Conservation (phyloP, 1,284 basidiomycete genomes). For the Lentinula novae-zelandiae region DNA sequence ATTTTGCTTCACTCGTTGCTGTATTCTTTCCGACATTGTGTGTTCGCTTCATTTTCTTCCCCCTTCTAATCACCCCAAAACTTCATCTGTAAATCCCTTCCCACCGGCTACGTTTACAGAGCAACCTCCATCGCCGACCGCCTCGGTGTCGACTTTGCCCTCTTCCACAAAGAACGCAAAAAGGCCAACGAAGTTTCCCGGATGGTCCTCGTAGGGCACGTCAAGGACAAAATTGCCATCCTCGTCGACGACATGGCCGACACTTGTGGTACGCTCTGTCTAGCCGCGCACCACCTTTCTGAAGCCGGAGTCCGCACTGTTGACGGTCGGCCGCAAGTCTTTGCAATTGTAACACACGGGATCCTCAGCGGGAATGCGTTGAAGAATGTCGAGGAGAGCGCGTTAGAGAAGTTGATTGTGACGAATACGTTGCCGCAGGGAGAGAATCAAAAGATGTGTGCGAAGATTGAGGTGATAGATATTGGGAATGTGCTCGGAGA, state of each 20-base stretch:
- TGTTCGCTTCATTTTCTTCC: not conserved
- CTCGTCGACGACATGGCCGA: conserved; percentile 99
- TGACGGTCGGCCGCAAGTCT: conserved; percentile 45
- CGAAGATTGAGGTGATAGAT: conserved; percentile 95
- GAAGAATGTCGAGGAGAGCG: conserved; percentile 65
- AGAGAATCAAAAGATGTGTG: conserved; percentile 72
- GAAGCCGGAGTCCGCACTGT: conserved; percentile 80
- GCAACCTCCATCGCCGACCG: conserved; percentile 98
- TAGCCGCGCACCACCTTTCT: conserved; percentile 86
- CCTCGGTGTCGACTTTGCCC: conserved; percentile 95
- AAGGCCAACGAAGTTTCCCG: conserved; percentile 99
- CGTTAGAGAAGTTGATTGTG: conserved; percentile 93
- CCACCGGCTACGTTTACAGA: conserved; percentile 36
- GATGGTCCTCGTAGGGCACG: conserved; percentile 97
- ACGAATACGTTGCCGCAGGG: conserved; percentile 97
- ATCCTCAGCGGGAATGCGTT: conserved; percentile 92
- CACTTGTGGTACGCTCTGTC: conserved; percentile 95
- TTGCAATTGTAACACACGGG: conserved; percentile 96
- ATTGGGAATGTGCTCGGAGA: conserved; percentile 94
- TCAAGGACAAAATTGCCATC: conserved; percentile 91
- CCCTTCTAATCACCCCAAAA: no score
- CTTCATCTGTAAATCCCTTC: not conserved
- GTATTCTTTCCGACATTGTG: no score
- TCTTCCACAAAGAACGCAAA: conserved; percentile 99
- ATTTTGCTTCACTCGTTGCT: no score